A percentile compares a stretch with the other conserved stretches of the same genome.
Evolutionary conservation across 2,329 filamentous ascomycete species (phyloP).

Genomic region (Chrysoporthe deuterocubensis): DNA sequence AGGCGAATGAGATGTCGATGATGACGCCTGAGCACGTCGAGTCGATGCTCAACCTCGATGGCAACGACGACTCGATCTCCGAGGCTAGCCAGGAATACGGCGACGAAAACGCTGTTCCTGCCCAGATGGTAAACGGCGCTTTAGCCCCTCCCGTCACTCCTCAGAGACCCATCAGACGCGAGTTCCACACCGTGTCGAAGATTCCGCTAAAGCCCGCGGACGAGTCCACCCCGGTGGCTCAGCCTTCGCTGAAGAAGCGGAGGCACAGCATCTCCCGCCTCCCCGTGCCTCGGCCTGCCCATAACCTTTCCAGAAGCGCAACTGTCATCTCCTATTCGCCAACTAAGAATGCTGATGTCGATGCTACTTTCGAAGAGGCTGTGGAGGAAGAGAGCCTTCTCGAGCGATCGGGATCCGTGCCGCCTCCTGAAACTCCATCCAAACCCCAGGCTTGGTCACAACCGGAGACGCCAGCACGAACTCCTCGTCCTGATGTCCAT

Average conservation of each 20-base stretch:
- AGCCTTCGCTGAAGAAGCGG: conserved; percentile 50
- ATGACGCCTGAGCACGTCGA: conserved; percentile 50
- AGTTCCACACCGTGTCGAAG: conserved; percentile 77
- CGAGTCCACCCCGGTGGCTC: conserved; percentile 51
- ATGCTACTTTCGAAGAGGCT: conserved; percentile 34
- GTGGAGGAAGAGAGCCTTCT: conserved; percentile 31
- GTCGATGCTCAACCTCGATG: conserved; percentile 38
- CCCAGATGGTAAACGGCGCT: conserved; percentile 30
- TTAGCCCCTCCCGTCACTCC: conserved; percentile 58
- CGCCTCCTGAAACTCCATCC: conserved; percentile 47
- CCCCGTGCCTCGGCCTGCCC: conserved; percentile 46
- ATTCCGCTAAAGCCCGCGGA: conserved; percentile 74
- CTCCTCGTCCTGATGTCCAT: conserved; percentile 58
- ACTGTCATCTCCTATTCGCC: conserved; percentile 61
- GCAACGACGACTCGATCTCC: conserved; percentile 56
- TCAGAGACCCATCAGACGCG: conserved; percentile 52
- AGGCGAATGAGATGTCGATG: conserved; percentile 64
- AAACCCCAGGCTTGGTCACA: conserved; percentile 58
- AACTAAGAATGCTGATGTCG: conserved; percentile 44
- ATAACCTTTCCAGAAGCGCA: conserved; percentile 50
- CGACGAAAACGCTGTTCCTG: conserved; percentile 65
- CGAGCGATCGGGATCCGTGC: conserved; percentile 32
- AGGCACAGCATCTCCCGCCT: conserved; percentile 56
- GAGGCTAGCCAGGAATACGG: conserved; percentile 69
- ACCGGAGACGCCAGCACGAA: conserved; percentile 59